Evolutionary conservation across 83 land plant species (phyloP).

Genomic region (Diphasiastrum complanatum): DNA sequence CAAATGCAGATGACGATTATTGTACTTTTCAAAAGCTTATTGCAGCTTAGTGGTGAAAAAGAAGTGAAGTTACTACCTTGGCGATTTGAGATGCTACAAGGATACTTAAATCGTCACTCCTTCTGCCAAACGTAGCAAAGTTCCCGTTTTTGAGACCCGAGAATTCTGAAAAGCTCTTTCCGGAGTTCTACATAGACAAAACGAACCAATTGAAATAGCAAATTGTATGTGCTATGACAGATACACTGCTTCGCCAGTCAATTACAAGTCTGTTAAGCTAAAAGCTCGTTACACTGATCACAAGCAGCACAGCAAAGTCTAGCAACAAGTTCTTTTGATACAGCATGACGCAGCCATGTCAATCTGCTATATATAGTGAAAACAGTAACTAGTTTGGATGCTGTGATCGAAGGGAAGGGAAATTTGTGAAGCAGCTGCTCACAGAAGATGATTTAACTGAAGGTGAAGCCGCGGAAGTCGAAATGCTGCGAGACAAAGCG

Average conservation of each 20-base stretch:
- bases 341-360: neutral
- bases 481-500: neutral
- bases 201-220: no score
- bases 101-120: constrained; percentile 49
- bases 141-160: constrained; percentile 56
- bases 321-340: neutral
- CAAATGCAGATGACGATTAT: neutral
- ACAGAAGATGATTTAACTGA: no score
- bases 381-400: neutral
- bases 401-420: neutral
- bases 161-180: constrained; percentile 36
- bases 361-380: neutral
- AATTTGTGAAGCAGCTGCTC: no score
- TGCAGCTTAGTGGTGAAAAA: no score
- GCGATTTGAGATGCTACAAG: constrained; percentile 54
- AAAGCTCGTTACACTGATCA: no score
- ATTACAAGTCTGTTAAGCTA: no score
- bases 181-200: constrained; percentile 6
- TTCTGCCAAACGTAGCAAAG: constrained; percentile 33
- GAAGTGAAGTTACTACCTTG: constrained; percentile 27
- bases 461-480: constrained; percentile 4
- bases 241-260: no score
- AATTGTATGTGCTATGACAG: no score
- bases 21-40: neutral
- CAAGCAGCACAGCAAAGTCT: neutral